Evolutionary conservation across 345 rosid genomes (phyloP), one percentile per base, ranked within the genome.

Genomic region (Euclidium syriacum): DNA sequence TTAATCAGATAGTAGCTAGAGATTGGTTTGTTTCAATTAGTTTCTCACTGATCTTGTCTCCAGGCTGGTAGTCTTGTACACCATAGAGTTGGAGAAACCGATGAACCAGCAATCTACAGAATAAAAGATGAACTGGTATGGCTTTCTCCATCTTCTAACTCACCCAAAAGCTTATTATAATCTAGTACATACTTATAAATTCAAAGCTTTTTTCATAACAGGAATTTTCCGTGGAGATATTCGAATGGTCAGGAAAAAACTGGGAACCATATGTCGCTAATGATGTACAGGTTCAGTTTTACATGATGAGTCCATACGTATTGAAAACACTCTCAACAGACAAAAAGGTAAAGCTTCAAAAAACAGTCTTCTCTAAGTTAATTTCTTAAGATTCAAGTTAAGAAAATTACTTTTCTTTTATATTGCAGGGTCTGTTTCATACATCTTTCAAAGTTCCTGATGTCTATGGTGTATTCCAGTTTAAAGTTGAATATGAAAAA

Each of bases 221-320:
- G 88, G 83, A 81, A 10, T 79, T 83, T 62, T 78, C 75, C 57
- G 80, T 81, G 40, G 86, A 83, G 78, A 78, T 85, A 51, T 78
- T 64, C 6, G 88, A 85, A 49, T 83, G 85, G 86, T 81, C 85
- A 58, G 92, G 92, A 35, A 81, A 78, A 65, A 76, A 75, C 75
- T 82, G 87, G 95, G 90, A 78, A 60, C 84, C 86, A 20, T 86
- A 80, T 76, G 82, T 84, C 5, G 75, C 86, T 25, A 48, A 80
- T 55, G 90, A 86, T 58, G 82, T 80, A 65, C 86, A 80, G 71
- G 84, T 86, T 70, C 95, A 80, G 50, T 82, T 86, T 49, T 82
- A 84, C 77, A 84, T 82, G 95, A 86, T 82, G 90, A 84, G 90
- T 65, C 88, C 87, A 6, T 86, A 81, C 40, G 80, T 83, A 23